These are phyloP conservation scores for Fusarium oligoseptatum DNA, from an alignment of 2,329 filamentous ascomycete species.

Conservation along the genomic window DNA sequence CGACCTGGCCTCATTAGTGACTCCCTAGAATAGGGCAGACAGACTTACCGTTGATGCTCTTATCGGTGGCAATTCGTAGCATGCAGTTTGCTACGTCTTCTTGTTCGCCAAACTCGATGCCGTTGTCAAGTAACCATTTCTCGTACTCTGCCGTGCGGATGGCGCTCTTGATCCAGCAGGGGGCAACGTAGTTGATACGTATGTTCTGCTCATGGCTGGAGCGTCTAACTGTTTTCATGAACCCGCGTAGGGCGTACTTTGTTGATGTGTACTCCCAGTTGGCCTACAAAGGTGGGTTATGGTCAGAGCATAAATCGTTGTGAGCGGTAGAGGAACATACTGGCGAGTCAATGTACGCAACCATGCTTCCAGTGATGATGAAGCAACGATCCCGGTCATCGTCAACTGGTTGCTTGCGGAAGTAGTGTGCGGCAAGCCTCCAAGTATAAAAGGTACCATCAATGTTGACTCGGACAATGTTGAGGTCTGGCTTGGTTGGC, in stretches of 20 bases:
- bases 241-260: slow-evolving; percentile 31
- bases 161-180: slow-evolving; percentile 56
- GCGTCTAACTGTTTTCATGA: slow-evolving; percentile 35
- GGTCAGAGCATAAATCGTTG: background rate
- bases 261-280: slow-evolving; percentile 43
- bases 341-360: slow-evolving; percentile 61
- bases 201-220: slow-evolving; percentile 54
- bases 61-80: slow-evolving; percentile 51
- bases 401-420: slow-evolving; percentile 55
- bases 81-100: slow-evolving; percentile 51
- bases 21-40: fast-evolving
- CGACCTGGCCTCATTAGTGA: slow-evolving; percentile 21
- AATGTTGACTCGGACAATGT: slow-evolving; percentile 57
- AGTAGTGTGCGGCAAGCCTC: slow-evolving; percentile 62
- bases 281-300: slow-evolving; percentile 12
- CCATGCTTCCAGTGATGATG: slow-evolving; percentile 63
- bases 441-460: slow-evolving; percentile 59
- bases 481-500: slow-evolving; percentile 55
- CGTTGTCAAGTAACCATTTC: slow-evolving; percentile 54
- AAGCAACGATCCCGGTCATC: slow-evolving; percentile 60
- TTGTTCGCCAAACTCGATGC: slow-evolving; percentile 56
- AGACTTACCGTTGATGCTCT: slow-evolving; percentile 44
- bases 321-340: slow-evolving; percentile 24
- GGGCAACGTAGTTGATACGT: slow-evolving; percentile 61
- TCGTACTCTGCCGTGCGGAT: slow-evolving; percentile 57